phyloP scores from a whole-genome alignment of 345 rosid genomes.

The Rhodomyrtus tomentosa region DNA sequence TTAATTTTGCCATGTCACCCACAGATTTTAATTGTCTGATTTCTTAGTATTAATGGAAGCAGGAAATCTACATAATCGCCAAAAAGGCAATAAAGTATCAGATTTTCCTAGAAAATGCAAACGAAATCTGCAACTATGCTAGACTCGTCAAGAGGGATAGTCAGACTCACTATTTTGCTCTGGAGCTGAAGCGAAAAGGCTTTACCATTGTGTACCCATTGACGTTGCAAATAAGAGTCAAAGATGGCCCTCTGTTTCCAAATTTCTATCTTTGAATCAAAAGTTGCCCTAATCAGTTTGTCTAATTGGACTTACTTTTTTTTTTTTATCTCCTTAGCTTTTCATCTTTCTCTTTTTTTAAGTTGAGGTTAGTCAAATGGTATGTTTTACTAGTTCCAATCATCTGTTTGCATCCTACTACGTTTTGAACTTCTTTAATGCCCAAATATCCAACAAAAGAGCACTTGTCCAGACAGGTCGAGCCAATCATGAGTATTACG shows the following conservation, averaged over 20 bases:
- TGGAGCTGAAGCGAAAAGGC: background rate
- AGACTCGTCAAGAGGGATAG: background rate
- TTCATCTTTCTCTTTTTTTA: background rate
- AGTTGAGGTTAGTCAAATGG: background rate
- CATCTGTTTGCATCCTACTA: background rate
- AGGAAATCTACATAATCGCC: background rate
- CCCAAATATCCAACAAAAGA: background rate
- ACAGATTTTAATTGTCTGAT: background rate
- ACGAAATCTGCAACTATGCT: background rate
- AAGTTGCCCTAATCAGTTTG: background rate
- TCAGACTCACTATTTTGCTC: background rate
- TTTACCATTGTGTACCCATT: background rate
- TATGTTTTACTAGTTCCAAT: background rate
- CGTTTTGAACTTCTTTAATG: background rate
- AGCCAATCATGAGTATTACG: background rate
- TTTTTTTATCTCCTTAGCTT: background rate
- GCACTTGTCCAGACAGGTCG: background rate
- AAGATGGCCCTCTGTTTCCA: background rate
- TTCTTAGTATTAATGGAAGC: background rate
- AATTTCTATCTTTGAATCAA: background rate
- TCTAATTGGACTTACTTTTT: background rate
- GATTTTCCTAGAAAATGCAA: background rate
- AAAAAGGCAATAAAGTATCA: background rate
- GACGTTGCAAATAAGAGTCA: background rate
- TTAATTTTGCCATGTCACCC: background rate